A percentile compares a stretch with the other conserved stretches of the same genome.
Evolutionary conservation across 2,329 filamentous ascomycete genomes (phyloP).

Genomic region (Epichloe hybrida): DNA sequence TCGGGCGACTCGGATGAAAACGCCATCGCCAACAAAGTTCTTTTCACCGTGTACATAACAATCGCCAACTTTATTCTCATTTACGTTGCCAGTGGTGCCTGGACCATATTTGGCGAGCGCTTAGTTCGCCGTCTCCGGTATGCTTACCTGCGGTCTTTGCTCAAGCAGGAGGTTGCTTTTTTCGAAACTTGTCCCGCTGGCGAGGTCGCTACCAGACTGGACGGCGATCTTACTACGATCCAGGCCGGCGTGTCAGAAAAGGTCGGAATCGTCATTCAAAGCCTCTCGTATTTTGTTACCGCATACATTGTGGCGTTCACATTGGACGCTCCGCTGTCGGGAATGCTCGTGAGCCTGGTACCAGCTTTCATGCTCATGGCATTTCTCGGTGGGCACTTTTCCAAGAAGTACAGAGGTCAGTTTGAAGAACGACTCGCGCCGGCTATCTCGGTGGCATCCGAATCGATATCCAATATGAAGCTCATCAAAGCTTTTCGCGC

Average conservation of each 20-base stretch:
- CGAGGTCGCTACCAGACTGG: constrained; percentile 42
- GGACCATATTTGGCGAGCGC: constrained; percentile 42
- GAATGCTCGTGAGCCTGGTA: constrained; percentile 41
- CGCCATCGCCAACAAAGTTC: constrained; percentile 33
- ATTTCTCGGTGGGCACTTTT: constrained; percentile 34
- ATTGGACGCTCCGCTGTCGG: constrained; percentile 41
- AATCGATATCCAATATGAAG: constrained; percentile 37
- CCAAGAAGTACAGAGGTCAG: constrained; percentile 30
- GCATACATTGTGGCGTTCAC: constrained; percentile 27
- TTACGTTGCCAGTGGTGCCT: constrained; percentile 45
- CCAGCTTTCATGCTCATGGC: constrained; percentile 43
- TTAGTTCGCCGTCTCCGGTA: constrained; percentile 43
- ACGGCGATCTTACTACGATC: constrained; percentile 45
- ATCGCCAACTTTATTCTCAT: constrained; percentile 44
- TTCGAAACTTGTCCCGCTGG: constrained; percentile 42
- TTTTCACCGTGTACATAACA: constrained; percentile 44
- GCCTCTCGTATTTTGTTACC: constrained; percentile 45
- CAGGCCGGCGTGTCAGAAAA: constrained; percentile 50
- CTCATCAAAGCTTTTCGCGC: constrained; percentile 32
- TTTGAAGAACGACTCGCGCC: constrained; percentile 32
- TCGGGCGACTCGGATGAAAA: constrained; percentile 13
- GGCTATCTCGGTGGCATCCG: constrained; percentile 41
- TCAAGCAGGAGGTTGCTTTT: constrained; percentile 42
- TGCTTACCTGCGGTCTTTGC: constrained; percentile 37
- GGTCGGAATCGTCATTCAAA: constrained; percentile 34